Conservation (phyloP, 371 early-diverging fungal species). For the Mortierella sp. region DNA sequence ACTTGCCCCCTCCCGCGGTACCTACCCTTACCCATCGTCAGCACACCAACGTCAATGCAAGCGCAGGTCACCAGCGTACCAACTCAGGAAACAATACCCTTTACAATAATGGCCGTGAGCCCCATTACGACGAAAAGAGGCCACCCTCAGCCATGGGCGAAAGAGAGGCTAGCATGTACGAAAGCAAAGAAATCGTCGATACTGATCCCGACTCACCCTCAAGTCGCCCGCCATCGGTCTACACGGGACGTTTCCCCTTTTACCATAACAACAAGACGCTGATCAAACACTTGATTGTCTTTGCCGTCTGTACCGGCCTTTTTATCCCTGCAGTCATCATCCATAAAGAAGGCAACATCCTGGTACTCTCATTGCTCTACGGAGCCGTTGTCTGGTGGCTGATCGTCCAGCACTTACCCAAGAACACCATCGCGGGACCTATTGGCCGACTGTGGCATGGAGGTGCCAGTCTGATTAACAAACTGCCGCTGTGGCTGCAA, state of each 20-base stretch:
- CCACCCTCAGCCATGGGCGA: no score
- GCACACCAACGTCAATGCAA: no score
- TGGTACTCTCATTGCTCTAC: slow-evolving; percentile 54
- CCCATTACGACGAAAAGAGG: no score
- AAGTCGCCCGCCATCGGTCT: slow-evolving; percentile 23
- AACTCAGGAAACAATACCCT: no score
- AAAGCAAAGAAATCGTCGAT: no score
- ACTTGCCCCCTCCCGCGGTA: no score
- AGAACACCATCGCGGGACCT: slow-evolving; percentile 55
- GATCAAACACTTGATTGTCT: slow-evolving; percentile 10
- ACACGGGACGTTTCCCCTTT: slow-evolving; percentile 22
- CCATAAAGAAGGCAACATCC: slow-evolving; percentile 31
- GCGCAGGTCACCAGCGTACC: no score
- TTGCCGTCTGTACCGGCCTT: slow-evolving; percentile 23
- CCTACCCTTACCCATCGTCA: no score
- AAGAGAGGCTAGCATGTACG: no score
- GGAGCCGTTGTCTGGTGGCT: slow-evolving; percentile 65
- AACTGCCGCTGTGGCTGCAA: slow-evolving; percentile 4
- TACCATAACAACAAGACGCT: slow-evolving; percentile 15
- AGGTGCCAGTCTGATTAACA: slow-evolving; percentile 19
- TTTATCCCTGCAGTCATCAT: slow-evolving; percentile 26
- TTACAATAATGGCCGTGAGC: no score
- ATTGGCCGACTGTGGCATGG: slow-evolving; percentile 44
- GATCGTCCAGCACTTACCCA: slow-evolving; percentile 61
- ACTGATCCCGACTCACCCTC: no score